Evolutionary conservation across 257 asterid species (phyloP).

Genomic region (Coffea eugenioides): DNA sequence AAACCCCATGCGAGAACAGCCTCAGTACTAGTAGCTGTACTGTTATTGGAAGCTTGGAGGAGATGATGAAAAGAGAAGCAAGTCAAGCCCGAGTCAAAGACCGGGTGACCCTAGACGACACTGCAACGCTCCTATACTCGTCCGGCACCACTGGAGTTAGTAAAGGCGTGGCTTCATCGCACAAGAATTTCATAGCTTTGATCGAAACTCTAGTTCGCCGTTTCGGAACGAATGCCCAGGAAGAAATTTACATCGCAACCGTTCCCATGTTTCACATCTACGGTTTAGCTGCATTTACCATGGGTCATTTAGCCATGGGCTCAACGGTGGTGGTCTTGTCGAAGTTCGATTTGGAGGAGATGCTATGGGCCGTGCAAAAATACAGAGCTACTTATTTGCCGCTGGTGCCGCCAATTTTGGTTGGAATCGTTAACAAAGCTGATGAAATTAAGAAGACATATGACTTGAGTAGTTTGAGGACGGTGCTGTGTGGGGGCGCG

Average conservation of each 20-base stretch:
- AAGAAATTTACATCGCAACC: constrained; percentile 63
- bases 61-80: constrained; percentile 52
- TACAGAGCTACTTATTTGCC: constrained; percentile 71
- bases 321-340: constrained; percentile 72
- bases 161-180: constrained; percentile 90
- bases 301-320: constrained; percentile 72
- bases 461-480: constrained; percentile 60
- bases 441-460: constrained; percentile 44
- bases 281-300: constrained; percentile 75
- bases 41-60: constrained; percentile 38
- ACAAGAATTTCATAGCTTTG: constrained; percentile 66
- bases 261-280: constrained; percentile 96
- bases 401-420: constrained; percentile 80
- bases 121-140: constrained; percentile 81
- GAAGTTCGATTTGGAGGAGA: constrained; percentile 76
- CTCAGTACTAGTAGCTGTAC: background rate
- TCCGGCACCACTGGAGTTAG: constrained; percentile 98
- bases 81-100: constrained; percentile 45
- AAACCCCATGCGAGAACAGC: background rate
- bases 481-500: constrained; percentile 81
- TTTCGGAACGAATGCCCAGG: constrained; percentile 29
- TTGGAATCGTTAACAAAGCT: constrained; percentile 61
- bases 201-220: constrained; percentile 55
- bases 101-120: constrained; percentile 55
- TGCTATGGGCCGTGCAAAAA: constrained; percentile 60